Base-by-base conservation (phyloP, 768 basidiomycete genomes). In the Kwoniella botswanensis region DNA sequence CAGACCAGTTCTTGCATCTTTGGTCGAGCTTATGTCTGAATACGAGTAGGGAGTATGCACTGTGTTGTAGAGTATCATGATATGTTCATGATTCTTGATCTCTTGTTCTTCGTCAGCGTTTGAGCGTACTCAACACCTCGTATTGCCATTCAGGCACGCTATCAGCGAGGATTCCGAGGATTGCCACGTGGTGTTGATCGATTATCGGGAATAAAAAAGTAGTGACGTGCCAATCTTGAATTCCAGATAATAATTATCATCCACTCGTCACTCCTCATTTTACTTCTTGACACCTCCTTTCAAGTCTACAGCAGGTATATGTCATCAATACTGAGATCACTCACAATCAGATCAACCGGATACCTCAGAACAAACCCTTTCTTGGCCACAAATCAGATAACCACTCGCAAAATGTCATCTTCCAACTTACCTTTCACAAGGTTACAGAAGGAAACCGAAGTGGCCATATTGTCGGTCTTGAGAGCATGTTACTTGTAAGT, bases 401-500 rank as follows among this genome's bases (percentile, higher is more conserved):
- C 13, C 57, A 15, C 15, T 13, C 35, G 57, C 64, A 43, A 2
- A 44, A 67, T 67, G 65, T 68, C 67, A 10, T 17, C 35, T 35
- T 43, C 58, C n/a, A 17, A n/a, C 18, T 56, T 83, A 18, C 82
- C 82, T 2, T 81, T 79, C 75, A 79, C 68, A 2, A 70, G 87
- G 63, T 90, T 89, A 77, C 85, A 88, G 1, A 77, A 86, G 53
- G 95, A 98, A 85, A 90, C 91, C 74, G 87, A 89, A 76, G 87
- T 98, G 69, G 94, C 93, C 10, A 84, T 97, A 65, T 87, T 90
- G 21, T 94, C 96, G 3, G 95, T 98, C 44, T 88, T 93, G 18
- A 85, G 95, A 46, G 95, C 95, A 3, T 94, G 92, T 80, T 85
- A 87, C 26, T 86, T 97, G 82, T 83, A 61, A 60, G 80, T 68